Evolutionary conservation across 2,329 filamentous ascomycete genomes (phyloP), one percentile per base, ranked within the genome.

Genomic region (Phialophora tarda): DNA sequence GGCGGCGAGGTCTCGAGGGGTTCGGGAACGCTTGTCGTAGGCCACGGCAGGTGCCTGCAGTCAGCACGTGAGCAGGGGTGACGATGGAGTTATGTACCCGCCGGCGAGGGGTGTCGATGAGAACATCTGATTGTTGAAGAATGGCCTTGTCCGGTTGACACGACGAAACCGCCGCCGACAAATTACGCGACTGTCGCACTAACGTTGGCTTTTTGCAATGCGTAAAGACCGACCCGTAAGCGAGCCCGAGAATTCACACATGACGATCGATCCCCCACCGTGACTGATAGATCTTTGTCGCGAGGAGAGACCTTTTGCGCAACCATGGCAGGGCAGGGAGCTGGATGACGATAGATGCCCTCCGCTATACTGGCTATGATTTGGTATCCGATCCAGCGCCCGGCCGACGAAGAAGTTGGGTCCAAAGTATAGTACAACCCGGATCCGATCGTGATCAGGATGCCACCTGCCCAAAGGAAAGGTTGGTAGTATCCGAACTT

Each of bases 331-430:
- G 57, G 1, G n/a, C n/a, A 2, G 57, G 32, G 1, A 38, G 71
- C 48, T 78, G 51, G 6, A 74, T 69, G 41, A 63, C 63, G 21
- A 74, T 54, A 8, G 21, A 74, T 54, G 10, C 71, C 75, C 24
- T 70, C 44, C 17, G 69, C 74, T 10, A 72, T 34, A 4, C 75
- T 77, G 17, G 65, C 62, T 8, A 79, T 50, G 30, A 77, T 70
- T 63, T 79, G 77, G 60, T 77, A 78, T 0, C 78, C 78, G 17
- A 79, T 73, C 78, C 76, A 80, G 32, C 74, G 72, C 4, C 69
- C 73, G 2, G 72, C 54, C 2, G 66, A 54, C 1, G 75, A 73
- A 24, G 75, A 73, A 24, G 68, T 55, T 5, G 73, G 65, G 24
- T 75, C 69, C 21, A 77, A 58, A 0, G 76, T 78, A 59, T 75